Percentiles rank a stretch among this genome's conserved stretches.
Evolutionary conservation across 2,329 filamentous ascomycete genomes (phyloP).

Genomic region (Penicillium sp.): DNA sequence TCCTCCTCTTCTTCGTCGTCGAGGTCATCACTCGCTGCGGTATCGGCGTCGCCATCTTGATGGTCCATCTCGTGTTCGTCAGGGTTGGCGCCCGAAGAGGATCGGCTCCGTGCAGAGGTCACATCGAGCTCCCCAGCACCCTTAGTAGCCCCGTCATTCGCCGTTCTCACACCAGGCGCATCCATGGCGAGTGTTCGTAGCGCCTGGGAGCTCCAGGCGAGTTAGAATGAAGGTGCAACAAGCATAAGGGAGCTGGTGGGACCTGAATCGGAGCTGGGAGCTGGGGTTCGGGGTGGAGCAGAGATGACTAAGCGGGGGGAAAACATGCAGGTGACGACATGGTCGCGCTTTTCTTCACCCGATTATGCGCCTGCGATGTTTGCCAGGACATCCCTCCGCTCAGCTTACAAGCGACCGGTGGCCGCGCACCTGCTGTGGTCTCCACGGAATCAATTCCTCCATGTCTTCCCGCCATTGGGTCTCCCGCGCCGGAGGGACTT

Average conservation of each 20-base stretch:
- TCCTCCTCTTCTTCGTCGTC: constrained; percentile 45
- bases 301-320: constrained; percentile 28
- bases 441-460: constrained; percentile 41
- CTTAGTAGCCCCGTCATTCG: constrained; percentile 29
- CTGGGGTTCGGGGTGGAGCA: constrained; percentile 27
- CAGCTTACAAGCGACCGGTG: constrained; percentile 37
- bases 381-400: constrained; percentile 37
- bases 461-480: constrained; percentile 39
- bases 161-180: constrained; percentile 41
- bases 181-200: constrained; percentile 43
- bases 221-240: constrained; percentile 28
- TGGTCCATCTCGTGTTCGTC: constrained; percentile 21
- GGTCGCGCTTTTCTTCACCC: constrained; percentile 5
- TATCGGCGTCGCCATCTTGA: constrained; percentile 28
- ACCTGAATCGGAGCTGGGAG: constrained; percentile 23
- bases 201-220: constrained; percentile 28
- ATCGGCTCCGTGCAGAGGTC: constrained; percentile 24
- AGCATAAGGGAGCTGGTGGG: constrained; percentile 16
- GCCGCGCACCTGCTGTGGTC: constrained; percentile 31
- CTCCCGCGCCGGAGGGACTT: constrained; percentile 61
- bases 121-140: constrained; percentile 24
- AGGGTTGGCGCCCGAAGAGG: constrained; percentile 20
- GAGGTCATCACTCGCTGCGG: constrained; percentile 26
- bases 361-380: constrained; percentile 33
- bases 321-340: constrained; percentile 21